Conservation (phyloP, 495 filamentous ascomycete genomes). For the Parathielavia hyrcaniae region DNA sequence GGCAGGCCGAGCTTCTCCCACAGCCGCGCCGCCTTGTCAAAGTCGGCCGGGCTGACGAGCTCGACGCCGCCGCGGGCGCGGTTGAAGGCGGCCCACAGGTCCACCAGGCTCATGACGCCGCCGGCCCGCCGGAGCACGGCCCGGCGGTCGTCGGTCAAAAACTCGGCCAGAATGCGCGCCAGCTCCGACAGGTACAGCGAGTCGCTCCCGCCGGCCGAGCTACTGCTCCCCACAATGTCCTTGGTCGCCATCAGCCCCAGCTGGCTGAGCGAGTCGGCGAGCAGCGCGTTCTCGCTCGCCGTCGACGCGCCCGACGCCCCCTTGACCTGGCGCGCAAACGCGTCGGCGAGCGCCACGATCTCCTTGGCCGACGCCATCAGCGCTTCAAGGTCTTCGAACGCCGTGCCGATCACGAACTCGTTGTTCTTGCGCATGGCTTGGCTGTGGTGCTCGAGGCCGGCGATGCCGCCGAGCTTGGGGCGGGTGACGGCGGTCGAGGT, state of each 20-base stretch:
- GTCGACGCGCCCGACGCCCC: slow-evolving; percentile 45
- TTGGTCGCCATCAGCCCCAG: slow-evolving; percentile 87
- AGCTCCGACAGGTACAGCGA: slow-evolving; percentile 67
- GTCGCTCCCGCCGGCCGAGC: slow-evolving; percentile 39
- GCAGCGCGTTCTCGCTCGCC: slow-evolving; percentile 58
- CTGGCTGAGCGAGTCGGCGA: slow-evolving; percentile 77
- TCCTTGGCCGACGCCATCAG: slow-evolving; percentile 97
- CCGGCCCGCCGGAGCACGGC: slow-evolving; percentile 78
- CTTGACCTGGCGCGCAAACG: slow-evolving; percentile 65
- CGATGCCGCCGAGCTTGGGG: slow-evolving; percentile 75
- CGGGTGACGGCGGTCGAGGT: slow-evolving; percentile 30
- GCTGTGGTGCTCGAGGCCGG: slow-evolving; percentile 79
- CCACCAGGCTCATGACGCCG: slow-evolving; percentile 89
- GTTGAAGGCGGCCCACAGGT: slow-evolving; percentile 96
- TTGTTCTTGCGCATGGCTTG: slow-evolving; percentile 83
- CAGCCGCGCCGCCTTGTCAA: slow-evolving; percentile 77
- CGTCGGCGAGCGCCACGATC: slow-evolving; percentile 87
- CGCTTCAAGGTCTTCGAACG: slow-evolving; percentile 94
- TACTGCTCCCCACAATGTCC: slow-evolving; percentile 61
- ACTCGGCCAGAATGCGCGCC: slow-evolving; percentile 84
- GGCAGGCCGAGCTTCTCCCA: slow-evolving; percentile 89
- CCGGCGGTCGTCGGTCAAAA: slow-evolving; percentile 80
- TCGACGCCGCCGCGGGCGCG: slow-evolving; percentile 92
- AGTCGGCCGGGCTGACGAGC: slow-evolving; percentile 84
- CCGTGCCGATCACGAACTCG: slow-evolving; percentile 83